Evolutionary conservation across 2,329 filamentous ascomycete genomes (phyloP).

Genomic region (Verticillium zaregamsianum): DNA sequence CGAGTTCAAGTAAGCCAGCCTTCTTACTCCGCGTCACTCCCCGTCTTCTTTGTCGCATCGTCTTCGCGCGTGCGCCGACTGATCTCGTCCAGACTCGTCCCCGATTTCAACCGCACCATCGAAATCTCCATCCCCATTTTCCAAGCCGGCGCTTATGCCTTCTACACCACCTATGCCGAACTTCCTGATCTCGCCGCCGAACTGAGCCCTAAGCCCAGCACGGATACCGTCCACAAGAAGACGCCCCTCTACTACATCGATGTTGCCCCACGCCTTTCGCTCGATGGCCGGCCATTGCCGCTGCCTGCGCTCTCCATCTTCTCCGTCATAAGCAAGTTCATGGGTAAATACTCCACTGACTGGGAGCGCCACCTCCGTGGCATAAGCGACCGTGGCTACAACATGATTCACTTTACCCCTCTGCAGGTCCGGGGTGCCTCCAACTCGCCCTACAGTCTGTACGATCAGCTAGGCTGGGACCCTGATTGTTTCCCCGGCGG

Average conservation of each 20-base stretch:
- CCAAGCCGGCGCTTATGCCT: constrained; percentile 82
- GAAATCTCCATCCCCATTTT: constrained; percentile 86
- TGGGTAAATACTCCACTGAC: constrained; percentile 85
- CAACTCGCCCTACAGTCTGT: constrained; percentile 96
- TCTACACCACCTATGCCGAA: constrained; percentile 88
- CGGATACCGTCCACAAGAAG: constrained; percentile 52
- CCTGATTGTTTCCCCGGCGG: constrained; percentile 76
- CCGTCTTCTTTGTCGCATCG: neutral
- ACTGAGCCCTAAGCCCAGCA: constrained; percentile 38
- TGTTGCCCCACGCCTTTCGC: constrained; percentile 74
- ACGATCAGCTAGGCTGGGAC: constrained; percentile 88
- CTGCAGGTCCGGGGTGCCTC: constrained; percentile 83
- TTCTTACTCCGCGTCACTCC: too few species aligned
- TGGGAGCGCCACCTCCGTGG: constrained; percentile 88
- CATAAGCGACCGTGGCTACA: constrained; percentile 89
- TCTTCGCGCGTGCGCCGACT: neutral
- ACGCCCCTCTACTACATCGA: constrained; percentile 89
- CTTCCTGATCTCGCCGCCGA: constrained; percentile 71
- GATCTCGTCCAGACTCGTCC: constrained; percentile 59
- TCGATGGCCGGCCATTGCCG: constrained; percentile 72
- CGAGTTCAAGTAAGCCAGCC: constrained; percentile 73
- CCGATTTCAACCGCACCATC: constrained; percentile 89
- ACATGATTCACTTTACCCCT: constrained; percentile 98
- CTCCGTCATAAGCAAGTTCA: constrained; percentile 95
- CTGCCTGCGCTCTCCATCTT: constrained; percentile 86